A percentile compares a stretch with the other conserved stretches of the same genome.
phyloP scores from a whole-genome alignment of 495 filamentous ascomycete species.

The Aspergillus wentii region DNA sequence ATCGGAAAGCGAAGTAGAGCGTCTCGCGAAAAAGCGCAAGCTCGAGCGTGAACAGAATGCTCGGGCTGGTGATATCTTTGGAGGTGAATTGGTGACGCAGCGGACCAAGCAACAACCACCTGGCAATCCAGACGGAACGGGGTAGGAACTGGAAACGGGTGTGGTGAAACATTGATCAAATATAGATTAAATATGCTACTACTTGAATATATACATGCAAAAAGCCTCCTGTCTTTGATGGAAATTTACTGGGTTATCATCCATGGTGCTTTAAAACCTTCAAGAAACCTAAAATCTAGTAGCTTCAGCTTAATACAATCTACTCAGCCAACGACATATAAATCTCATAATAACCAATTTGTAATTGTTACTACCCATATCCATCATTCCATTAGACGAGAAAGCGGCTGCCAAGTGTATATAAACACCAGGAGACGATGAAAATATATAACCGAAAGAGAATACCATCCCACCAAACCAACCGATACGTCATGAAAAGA shows the following conservation, averaged over 20 bases:
- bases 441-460: neutral
- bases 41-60: conserved; percentile 24
- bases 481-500: neutral
- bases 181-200: neutral
- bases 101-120: conserved; percentile 24
- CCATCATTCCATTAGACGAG: no score
- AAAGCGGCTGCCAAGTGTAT: neutral
- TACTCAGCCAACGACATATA: no score
- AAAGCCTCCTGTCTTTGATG: no score
- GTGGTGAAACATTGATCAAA: neutral
- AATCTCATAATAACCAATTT: no score
- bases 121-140: no score
- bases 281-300: no score
- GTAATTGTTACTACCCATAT: no score
- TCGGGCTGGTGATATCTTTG: conserved; percentile 32
- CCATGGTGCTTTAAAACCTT: no score
- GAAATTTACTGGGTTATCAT: no score
- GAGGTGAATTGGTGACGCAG: conserved; percentile 34
- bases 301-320: no score
- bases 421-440: neutral
- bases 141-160: no score
- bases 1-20: conserved; percentile 39
- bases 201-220: no score
- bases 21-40: conserved; percentile 41
- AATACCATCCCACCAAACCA: neutral